Percentiles rank a stretch among this genome's conserved stretches.
Evolutionary conservation across 202 grass and related monocot genomes (phyloP).

Genomic region (Schoenoplectus tabernaemontani): DNA sequence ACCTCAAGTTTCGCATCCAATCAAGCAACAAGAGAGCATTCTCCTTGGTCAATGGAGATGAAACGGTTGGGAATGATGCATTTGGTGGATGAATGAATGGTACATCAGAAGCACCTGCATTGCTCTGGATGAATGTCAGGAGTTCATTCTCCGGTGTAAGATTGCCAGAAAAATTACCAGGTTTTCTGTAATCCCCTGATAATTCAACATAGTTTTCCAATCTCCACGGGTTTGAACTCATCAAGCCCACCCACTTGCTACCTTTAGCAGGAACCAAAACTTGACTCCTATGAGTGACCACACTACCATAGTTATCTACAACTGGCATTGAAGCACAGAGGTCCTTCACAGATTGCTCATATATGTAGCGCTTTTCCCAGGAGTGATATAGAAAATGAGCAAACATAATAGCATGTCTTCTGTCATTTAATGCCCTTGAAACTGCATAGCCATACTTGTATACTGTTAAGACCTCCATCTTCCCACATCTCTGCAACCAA

Average conservation of each 20-base stretch:
- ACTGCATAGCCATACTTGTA: constrained; percentile 24
- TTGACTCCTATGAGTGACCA: constrained; percentile 7
- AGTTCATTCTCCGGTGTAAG: constrained; percentile 21
- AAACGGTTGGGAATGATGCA: constrained; percentile 25
- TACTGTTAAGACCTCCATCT: constrained; percentile 28
- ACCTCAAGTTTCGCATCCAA: constrained; percentile 40
- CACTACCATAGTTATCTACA: constrained; percentile 36
- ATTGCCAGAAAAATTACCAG: constrained; percentile 27
- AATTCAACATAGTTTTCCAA: constrained; percentile 36
- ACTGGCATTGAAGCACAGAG: constrained; percentile 32
- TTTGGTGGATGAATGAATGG: constrained; percentile 50
- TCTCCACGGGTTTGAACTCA: constrained; percentile 62
- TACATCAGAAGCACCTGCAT: constrained; percentile 34
- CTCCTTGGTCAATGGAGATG: constrained; percentile 33
- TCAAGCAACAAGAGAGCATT: constrained; percentile 56
- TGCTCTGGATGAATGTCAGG: constrained; percentile 28
- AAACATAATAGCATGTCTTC: constrained; percentile 33
- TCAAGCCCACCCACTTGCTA: constrained; percentile 56
- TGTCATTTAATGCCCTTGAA: constrained; percentile 20
- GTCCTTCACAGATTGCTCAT: neutral
- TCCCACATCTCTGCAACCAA: constrained; percentile 36
- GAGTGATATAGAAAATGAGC: constrained; percentile 58
- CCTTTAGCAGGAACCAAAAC: constrained; percentile 59
- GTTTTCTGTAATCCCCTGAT: constrained; percentile 36
- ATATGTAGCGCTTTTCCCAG: neutral